A percentile compares a stretch with the other conserved stretches of the same genome.
Evolutionary conservation across 768 basidiomycete species (phyloP).

Genomic region (Fomitopsis serialis): DNA sequence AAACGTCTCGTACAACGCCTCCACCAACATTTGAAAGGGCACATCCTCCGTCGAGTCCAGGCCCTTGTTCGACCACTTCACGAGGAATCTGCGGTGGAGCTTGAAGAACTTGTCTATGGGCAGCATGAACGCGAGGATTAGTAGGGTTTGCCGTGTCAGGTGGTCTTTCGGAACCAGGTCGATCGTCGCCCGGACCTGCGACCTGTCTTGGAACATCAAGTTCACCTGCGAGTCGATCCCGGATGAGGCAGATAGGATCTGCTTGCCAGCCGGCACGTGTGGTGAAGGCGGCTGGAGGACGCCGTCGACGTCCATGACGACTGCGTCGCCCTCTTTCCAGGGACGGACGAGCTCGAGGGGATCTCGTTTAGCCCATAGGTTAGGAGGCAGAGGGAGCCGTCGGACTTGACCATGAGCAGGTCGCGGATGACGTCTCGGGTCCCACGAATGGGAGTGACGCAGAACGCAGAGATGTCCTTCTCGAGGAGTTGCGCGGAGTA

Average conservation of each 20-base stretch:
- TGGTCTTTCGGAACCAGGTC: slow-evolving; percentile 50
- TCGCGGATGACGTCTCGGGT: slow-evolving; percentile 65
- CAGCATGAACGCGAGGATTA: slow-evolving; percentile 56
- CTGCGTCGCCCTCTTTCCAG: neutral
- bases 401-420: slow-evolving; percentile 57
- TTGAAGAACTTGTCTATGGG: slow-evolving; percentile 50
- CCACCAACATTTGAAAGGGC: slow-evolving; percentile 53
- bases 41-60: slow-evolving; percentile 39
- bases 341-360: slow-evolving; percentile 7
- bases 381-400: slow-evolving; percentile 48
- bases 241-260: slow-evolving; percentile 42
- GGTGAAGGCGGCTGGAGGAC: neutral
- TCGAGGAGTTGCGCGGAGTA: slow-evolving; percentile 37
- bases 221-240: slow-evolving; percentile 47
- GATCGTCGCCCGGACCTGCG: slow-evolving; percentile 40
- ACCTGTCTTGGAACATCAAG: slow-evolving; percentile 48
- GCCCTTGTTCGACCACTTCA: slow-evolving; percentile 45
- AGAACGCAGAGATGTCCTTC: slow-evolving; percentile 38
- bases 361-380: slow-evolving; percentile 54
- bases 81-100: slow-evolving; percentile 51
- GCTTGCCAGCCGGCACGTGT: slow-evolving; percentile 8
- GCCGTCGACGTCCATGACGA: neutral
- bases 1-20: slow-evolving; percentile 46
- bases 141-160: slow-evolving; percentile 55
- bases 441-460: slow-evolving; percentile 52